Conservation (phyloP, 2,329 filamentous ascomycete species). For the Verticillium tricorpus region DNA sequence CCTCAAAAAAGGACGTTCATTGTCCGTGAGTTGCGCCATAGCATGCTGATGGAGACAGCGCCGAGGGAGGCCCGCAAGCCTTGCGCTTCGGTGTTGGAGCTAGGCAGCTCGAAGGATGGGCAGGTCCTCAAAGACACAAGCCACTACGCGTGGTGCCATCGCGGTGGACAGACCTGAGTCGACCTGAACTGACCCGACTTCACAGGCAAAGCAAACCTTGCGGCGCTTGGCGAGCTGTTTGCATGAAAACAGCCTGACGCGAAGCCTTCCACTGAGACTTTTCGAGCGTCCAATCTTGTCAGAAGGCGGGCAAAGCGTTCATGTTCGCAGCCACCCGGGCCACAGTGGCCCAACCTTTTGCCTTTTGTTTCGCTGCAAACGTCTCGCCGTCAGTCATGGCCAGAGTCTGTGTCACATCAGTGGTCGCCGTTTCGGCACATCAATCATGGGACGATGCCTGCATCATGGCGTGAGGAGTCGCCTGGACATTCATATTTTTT, state of each 20-base stretch:
- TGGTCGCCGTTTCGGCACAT: not conserved
- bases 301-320: not conserved
- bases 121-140: not conserved
- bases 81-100: not conserved
- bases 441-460: not conserved
- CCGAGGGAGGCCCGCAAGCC: not conserved
- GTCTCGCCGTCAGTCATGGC: not conserved
- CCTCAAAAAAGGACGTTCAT: not conserved
- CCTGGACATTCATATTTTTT: not conserved
- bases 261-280: not conserved
- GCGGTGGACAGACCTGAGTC: not conserved
- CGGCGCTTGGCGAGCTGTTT: slow-evolving; percentile 15
- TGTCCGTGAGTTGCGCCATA: not conserved
- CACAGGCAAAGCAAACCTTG: not conserved
- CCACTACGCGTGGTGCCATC: not conserved
- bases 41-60: not conserved
- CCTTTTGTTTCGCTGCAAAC: not conserved
- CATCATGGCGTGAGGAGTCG: not conserved
- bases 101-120: not conserved
- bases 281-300: not conserved
- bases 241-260: slow-evolving; percentile 28
- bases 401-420: not conserved
- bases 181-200: not conserved
- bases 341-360: not conserved
- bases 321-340: not conserved